These are phyloP conservation scores for Casaregolazyma suthepensis DNA, from an alignment of 1,139 yeast species.

Conservation along the genomic window DNA sequence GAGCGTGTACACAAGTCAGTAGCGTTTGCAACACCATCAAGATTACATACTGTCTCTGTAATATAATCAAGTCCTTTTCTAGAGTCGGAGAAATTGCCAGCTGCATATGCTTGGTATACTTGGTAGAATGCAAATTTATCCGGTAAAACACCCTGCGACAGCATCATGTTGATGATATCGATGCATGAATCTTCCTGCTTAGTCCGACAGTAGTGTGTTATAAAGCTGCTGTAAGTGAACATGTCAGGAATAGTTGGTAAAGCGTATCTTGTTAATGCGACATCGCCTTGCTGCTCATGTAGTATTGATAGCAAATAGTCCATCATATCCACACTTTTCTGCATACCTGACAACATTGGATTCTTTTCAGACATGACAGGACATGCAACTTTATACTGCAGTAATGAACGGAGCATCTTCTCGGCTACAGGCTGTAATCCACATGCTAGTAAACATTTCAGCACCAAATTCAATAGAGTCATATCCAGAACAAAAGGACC, in stretches of 20 bases:
- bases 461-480: conserved; percentile 13
- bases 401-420: conserved; percentile 8
- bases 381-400: conserved; percentile 4
- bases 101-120: conserved; percentile 7
- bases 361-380: conserved; percentile 1
- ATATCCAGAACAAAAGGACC: conserved; percentile 15
- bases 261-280: not conserved
- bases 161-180: conserved; percentile 4
- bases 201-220: conserved; percentile 6
- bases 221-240: conserved; percentile 8
- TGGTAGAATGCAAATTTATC: conserved; percentile 6
- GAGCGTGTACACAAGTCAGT: conserved; percentile 2
- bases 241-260: conserved; percentile 11
- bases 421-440: conserved; percentile 15
- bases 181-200: conserved; percentile 3
- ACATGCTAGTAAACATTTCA: conserved; percentile 14
- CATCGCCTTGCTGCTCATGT: not conserved
- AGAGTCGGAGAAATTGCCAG: not conserved
- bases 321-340: conserved; percentile 9
- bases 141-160: conserved; percentile 7
- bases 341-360: conserved; percentile 2
- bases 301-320: conserved; percentile 7
- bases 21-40: not conserved
- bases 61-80: conserved; percentile 7
- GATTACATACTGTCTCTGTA: conserved; percentile 10